A percentile compares a stretch with the other conserved stretches of the same genome.
These are phyloP conservation scores for Zalaria obscura DNA, from an alignment of 2,329 filamentous ascomycete genomes.

Conservation along the genomic window DNA sequence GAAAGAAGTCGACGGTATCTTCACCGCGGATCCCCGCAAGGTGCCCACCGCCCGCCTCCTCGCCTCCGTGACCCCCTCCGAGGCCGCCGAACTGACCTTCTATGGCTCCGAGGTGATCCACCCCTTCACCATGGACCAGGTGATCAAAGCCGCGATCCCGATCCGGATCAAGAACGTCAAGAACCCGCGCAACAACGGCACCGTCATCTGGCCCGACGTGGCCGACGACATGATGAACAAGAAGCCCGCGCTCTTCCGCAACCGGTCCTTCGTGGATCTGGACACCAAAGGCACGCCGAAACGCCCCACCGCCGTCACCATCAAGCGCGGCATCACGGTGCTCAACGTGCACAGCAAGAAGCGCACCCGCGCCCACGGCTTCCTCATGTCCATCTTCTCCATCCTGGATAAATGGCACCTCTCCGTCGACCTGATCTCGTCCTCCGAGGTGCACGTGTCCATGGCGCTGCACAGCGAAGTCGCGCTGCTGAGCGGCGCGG, in stretches of 20 bases:
- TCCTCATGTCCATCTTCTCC: slow-evolving; percentile 85
- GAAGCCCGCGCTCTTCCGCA: slow-evolving; percentile 33
- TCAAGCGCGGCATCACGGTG: slow-evolving; percentile 92
- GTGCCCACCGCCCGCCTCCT: slow-evolving; percentile 89
- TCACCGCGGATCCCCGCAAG: slow-evolving; percentile 73
- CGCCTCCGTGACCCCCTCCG: slow-evolving; percentile 75
- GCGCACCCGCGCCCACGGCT: slow-evolving; percentile 87
- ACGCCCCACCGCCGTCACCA: slow-evolving; percentile 60
- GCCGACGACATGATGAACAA: slow-evolving; percentile 38
- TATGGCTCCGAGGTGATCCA: slow-evolving; percentile 81
- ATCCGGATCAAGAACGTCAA: slow-evolving; percentile 90
- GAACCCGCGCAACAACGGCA: slow-evolving; percentile 66
- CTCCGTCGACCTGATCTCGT: slow-evolving; percentile 92
- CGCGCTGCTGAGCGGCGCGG: slow-evolving; percentile 34
- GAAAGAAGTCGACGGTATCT: slow-evolving; percentile 98
- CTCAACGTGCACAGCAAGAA: slow-evolving; percentile 98
- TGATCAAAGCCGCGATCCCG: slow-evolving; percentile 60
- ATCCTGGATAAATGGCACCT: slow-evolving; percentile 78
- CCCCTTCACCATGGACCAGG: slow-evolving; percentile 96
- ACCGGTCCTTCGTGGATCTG: slow-evolving; percentile 28
- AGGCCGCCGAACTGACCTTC: slow-evolving; percentile 83
- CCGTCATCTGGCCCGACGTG: slow-evolving; percentile 68
- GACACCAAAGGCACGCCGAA: slow-evolving; percentile 19
- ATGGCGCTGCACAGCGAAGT: slow-evolving; percentile 83
- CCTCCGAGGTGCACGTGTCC: slow-evolving; percentile 90